A percentile compares a stretch with the other conserved stretches of the same genome.
Conservation (phyloP, 148 eudicot species). For the Drosera capensis region DNA sequence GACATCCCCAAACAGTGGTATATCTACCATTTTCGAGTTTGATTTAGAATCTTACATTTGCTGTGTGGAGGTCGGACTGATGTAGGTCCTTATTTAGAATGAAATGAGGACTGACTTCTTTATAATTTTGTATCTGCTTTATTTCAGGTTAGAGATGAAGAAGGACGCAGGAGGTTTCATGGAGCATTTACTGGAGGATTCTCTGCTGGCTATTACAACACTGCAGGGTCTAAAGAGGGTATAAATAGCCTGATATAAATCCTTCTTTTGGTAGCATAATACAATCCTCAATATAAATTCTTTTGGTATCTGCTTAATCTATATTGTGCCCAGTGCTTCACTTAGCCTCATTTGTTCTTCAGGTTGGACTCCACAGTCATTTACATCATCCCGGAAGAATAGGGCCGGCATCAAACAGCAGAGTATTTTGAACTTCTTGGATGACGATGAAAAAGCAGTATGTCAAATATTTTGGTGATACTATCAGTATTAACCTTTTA, state of each 20-base stretch:
- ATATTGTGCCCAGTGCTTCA: background rate
- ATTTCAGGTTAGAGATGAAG: constrained; percentile 84
- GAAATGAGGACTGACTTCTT: background rate
- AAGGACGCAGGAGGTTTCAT: constrained; percentile 93
- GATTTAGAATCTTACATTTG: no score
- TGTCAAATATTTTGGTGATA: constrained; percentile 14
- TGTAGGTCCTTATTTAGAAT: no score
- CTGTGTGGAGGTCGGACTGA: no score
- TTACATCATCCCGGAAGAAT: constrained; percentile 81
- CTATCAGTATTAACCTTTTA: background rate
- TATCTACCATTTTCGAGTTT: no score
- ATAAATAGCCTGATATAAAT: background rate
- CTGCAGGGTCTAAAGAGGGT: constrained; percentile 98
- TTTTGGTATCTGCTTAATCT: no score
- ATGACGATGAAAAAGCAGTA: constrained; percentile 88
- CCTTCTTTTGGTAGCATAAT: background rate
- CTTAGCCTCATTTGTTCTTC: constrained; percentile 5
- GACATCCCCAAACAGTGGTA: no score
- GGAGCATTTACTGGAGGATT: constrained; percentile 95
- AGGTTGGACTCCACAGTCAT: constrained; percentile 92
- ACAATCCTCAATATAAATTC: no score
- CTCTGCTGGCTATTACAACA: constrained; percentile 90
- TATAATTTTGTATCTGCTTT: background rate
- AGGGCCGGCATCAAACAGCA: constrained; percentile 76
- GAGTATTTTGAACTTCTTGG: constrained; percentile 58